Percentiles rank a stretch among this genome's conserved stretches.
These are phyloP conservation scores for Leccinum subrobustum DNA, from an alignment of 1,284 basidiomycete genomes.

Conservation along the genomic window DNA sequence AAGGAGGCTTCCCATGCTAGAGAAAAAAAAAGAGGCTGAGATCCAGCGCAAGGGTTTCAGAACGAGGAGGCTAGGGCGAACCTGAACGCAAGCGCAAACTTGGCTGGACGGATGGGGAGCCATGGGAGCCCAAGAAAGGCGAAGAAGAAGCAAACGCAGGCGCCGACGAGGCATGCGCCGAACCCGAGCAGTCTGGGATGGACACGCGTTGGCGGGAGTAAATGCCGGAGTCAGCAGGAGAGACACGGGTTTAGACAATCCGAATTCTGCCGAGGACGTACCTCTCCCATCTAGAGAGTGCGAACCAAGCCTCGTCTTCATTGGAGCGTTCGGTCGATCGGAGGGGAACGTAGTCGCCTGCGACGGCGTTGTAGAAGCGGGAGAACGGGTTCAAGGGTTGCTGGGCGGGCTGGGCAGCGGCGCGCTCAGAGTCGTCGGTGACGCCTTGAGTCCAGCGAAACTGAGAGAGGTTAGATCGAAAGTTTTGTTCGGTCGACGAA, in stretches of 20 bases:
- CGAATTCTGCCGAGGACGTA: conserved; percentile 28
- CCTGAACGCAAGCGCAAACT: conserved; percentile 91
- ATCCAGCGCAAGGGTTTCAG: neutral
- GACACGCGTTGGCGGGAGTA: neutral
- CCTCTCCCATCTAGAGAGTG: conserved; percentile 89
- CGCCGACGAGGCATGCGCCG: conserved; percentile 85
- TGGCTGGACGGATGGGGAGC: conserved; percentile 79
- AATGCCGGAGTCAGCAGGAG: neutral
- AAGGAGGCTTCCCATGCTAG: conserved; percentile 71
- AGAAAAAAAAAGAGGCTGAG: neutral
- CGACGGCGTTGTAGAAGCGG: conserved; percentile 73
- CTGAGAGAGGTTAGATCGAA: conserved; percentile 69
- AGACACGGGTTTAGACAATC: neutral
- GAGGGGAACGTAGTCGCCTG: conserved; percentile 86
- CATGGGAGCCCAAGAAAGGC: conserved; percentile 90
- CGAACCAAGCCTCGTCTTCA: conserved; percentile 97
- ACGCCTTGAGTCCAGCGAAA: conserved; percentile 84
- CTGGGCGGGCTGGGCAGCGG: conserved; percentile 31
- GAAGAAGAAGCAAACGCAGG: conserved; percentile 93
- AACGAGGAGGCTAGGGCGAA: conserved; percentile 21
- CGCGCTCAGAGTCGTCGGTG: conserved; percentile 66
- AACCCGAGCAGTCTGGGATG: conserved; percentile 87
- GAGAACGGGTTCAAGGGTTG: conserved; percentile 56
- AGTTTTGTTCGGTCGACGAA: conserved; percentile 56
- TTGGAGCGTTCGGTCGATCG: conserved; percentile 81